These are phyloP conservation scores for Sanghuangporus baumii DNA, from an alignment of 1,284 basidiomycete species.

Conservation along the genomic window DNA sequence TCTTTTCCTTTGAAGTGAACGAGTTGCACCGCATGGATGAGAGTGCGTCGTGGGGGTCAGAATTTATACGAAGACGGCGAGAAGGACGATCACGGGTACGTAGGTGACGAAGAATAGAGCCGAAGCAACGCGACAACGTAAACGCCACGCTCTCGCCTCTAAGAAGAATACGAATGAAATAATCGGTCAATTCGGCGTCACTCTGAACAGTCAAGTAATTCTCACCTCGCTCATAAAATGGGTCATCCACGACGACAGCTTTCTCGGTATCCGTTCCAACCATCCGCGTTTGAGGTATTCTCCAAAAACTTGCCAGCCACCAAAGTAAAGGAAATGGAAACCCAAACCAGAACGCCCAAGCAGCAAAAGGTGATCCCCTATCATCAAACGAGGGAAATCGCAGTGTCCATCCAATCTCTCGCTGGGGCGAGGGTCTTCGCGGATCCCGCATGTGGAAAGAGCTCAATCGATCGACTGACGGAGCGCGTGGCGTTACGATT, in stretches of 20 bases:
- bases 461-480: slow-evolving; percentile 51
- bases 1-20: neutral
- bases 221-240: slow-evolving; percentile 70
- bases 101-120: slow-evolving; percentile 65
- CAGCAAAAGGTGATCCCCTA: slow-evolving; percentile 60
- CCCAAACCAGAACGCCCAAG: slow-evolving; percentile 72
- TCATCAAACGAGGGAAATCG: slow-evolving; percentile 45
- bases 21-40: neutral
- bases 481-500: slow-evolving; percentile 68
- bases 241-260: slow-evolving; percentile 67
- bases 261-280: slow-evolving; percentile 61
- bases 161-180: neutral
- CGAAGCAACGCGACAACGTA: slow-evolving; percentile 66
- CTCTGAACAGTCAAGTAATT: slow-evolving; percentile 4
- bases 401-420: slow-evolving; percentile 56
- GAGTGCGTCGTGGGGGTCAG: slow-evolving; percentile 20
- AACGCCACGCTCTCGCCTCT: slow-evolving; percentile 70
- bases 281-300: slow-evolving; percentile 53
- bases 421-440: slow-evolving; percentile 50
- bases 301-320: slow-evolving; percentile 64
- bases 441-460: slow-evolving; percentile 77
- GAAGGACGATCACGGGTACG: slow-evolving; percentile 66
- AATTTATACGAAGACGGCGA: slow-evolving; percentile 52
- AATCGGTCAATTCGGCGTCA: neutral
- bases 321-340: slow-evolving; percentile 71